A percentile compares a stretch with the other conserved stretches of the same genome.
These are phyloP conservation scores for Fusarium keratoplasticum DNA, from an alignment of 2,329 filamentous ascomycete species.

Conservation along the genomic window DNA sequence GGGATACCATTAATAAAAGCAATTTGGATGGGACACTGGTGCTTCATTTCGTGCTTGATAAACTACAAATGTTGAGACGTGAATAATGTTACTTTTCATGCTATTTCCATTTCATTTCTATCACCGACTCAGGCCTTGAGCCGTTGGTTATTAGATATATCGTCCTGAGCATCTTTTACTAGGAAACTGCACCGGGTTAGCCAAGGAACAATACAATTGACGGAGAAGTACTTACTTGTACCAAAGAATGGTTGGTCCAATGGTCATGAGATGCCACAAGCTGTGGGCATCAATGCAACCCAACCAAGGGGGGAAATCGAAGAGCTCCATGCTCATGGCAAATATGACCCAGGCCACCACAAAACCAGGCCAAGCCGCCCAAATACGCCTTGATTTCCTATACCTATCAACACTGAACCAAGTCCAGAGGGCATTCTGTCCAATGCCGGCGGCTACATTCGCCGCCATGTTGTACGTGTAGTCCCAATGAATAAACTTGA, in stretches of 20 bases:
- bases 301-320: constrained; percentile 90
- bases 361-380: constrained; percentile 90
- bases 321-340: constrained; percentile 94
- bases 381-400: constrained; percentile 74
- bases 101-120: neutral
- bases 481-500: constrained; percentile 89
- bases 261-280: constrained; percentile 95
- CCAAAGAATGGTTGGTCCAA: constrained; percentile 88
- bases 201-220: neutral
- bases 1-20: neutral
- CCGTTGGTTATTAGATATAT: constrained; percentile 75
- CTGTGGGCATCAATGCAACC: constrained; percentile 93
- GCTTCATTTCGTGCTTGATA: neutral
- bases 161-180: constrained; percentile 85
- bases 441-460: constrained; percentile 83
- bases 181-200: constrained; percentile 74
- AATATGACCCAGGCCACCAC: constrained; percentile 92
- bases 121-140: constrained; percentile 67
- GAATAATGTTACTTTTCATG: neutral
- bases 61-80: neutral
- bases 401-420: constrained; percentile 85
- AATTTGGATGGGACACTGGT: neutral
- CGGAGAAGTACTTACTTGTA: constrained; percentile 82
- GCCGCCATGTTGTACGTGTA: constrained; percentile 99
- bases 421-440: constrained; percentile 87